Base-by-base conservation (phyloP, 164 flowering plant species). In the Vitis rupestris region DNA sequence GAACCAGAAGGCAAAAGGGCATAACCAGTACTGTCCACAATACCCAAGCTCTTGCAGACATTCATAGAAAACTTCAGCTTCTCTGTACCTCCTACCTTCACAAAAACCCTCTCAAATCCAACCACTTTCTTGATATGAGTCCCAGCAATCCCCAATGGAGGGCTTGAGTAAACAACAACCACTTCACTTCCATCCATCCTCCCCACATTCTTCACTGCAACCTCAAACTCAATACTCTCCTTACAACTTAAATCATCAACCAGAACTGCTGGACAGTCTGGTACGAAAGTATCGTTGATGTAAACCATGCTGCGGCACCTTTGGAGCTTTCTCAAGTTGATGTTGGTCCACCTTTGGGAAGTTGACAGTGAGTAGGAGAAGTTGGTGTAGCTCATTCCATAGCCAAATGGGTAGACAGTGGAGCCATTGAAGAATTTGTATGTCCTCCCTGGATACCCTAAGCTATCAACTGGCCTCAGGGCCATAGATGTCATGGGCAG, bases 371-470 rank as follows among this genome's bases (percentile, higher is more conserved):
- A 44, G 70, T 74, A 67, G 31, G n/a, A 51, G 81, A 72, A 81
- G 1, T 27, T 51, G 56, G 80, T 64, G 73, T 23, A 23, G 27
- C 84, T 78, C 31, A 81, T 52, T 8, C 84, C 84, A 50, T 76
- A 59, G 8, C 82, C 84, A 27, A 78, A 81, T 77, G 27, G 77
- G 17, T 70, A 81, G 27, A 81, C 69, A 0, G 68, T 64, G 0
- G 71, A 23, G 29, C 84, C 84, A 52, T 68, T 65, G 72, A 70
- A 81, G 72, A 81, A 81, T 23, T 58, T 70, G 74, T 76, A 78
- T 3, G 81, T 81, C 47, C 82, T 73, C 10, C 84, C 84, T 0
- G 84, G 82, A 44, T 78, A 75, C 4, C 82, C 82, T 49, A 69
- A 16, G 3, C 64, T 62, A 1, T 70, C 63, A 2, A 63, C 19